Conservation (phyloP, 2,329 filamentous ascomycete species). For the Cryphonectria naterciae region DNA sequence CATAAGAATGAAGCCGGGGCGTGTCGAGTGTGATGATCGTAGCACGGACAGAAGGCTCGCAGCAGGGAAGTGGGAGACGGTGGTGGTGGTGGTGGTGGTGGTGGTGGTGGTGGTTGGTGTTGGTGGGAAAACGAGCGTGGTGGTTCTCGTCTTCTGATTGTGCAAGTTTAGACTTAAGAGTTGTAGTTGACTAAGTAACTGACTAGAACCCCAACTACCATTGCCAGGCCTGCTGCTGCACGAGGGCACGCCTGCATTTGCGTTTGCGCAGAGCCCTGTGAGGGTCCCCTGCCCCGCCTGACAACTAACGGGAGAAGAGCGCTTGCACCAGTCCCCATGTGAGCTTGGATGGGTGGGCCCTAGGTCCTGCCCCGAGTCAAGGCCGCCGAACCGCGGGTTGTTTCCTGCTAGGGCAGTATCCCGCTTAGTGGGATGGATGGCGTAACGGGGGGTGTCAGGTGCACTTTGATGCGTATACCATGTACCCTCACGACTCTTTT, state of each 20-base stretch:
- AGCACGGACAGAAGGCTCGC: not conserved
- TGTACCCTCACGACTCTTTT: not conserved
- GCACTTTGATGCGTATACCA: not conserved
- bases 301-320: not conserved
- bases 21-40: not conserved
- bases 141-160: not conserved
- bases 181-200: not conserved
- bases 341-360: not conserved
- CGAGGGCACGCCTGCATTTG: not conserved
- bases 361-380: not conserved
- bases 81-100: not conserved
- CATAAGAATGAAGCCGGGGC: not conserved
- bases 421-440: slow-evolving; percentile 6
- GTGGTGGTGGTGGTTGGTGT: not conserved
- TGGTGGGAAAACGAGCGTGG: not conserved
- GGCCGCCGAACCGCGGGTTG: not conserved
- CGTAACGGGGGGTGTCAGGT: not conserved
- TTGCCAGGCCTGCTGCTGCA: not conserved
- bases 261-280: not conserved
- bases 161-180: not conserved
- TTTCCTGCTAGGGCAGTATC: not conserved
- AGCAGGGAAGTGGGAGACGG: not conserved
- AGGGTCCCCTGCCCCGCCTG: not conserved
- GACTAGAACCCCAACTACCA: not conserved
- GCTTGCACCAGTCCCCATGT: not conserved